A percentile compares a stretch with the other conserved stretches of the same genome.
Conservation (phyloP, 2,329 filamentous ascomycete genomes). For the Leptoxyphium fumago region DNA sequence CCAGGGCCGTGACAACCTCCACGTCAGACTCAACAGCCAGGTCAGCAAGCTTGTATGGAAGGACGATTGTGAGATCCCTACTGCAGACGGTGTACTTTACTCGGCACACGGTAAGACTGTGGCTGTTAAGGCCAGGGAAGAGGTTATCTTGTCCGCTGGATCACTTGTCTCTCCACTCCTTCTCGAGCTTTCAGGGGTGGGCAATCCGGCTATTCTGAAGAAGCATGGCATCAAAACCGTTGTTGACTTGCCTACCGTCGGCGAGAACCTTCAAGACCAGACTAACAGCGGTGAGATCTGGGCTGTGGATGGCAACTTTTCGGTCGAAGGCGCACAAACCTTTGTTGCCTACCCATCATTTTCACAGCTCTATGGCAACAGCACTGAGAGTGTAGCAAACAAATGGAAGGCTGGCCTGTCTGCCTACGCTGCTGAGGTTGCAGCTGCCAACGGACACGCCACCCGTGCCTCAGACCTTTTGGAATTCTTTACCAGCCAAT, state of each 20-base stretch:
- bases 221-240: slow-evolving; percentile 16
- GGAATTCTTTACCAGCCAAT: slow-evolving; percentile 32
- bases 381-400: slow-evolving; percentile 8
- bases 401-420: slow-evolving; percentile 13
- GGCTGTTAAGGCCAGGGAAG: slow-evolving; percentile 7
- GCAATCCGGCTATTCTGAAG: slow-evolving; percentile 16
- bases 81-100: slow-evolving; percentile 6
- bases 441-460: slow-evolving; percentile 13
- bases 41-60: slow-evolving; percentile 28
- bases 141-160: slow-evolving; percentile 24
- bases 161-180: slow-evolving; percentile 20
- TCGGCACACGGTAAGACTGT: slow-evolving; percentile 6
- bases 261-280: slow-evolving; percentile 22
- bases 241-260: slow-evolving; percentile 18
- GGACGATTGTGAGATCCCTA: slow-evolving; percentile 2
- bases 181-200: slow-evolving; percentile 23
- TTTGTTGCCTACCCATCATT: slow-evolving; percentile 20
- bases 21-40: slow-evolving; percentile 28
- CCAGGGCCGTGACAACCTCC: slow-evolving; percentile 26
- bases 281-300: background rate
- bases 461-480: slow-evolving; percentile 28
- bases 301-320: background rate
- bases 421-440: slow-evolving; percentile 13
- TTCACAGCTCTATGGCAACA: slow-evolving; percentile 20
- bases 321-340: slow-evolving; percentile 16